Base-by-base conservation (phyloP, 768 basidiomycete species). In the Russula ochroleuca region DNA sequence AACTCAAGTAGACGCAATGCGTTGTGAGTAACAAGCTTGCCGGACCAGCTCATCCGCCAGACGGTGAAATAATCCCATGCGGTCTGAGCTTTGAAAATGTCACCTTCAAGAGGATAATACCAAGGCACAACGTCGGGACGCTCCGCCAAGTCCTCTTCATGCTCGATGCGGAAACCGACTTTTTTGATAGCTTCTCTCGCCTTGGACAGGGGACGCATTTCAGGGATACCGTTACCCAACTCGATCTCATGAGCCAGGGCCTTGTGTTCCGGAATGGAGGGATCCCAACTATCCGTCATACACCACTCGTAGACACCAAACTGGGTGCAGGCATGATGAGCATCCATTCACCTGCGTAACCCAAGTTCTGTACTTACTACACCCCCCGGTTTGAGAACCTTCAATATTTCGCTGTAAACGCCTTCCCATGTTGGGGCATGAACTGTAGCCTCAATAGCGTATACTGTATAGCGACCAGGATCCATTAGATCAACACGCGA, bases 301-400 rank as follows among this genome's bases (percentile, higher is more conserved):
- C 86, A 88, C 96, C 96, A 99, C 74, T 98, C 97, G 76, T 98
- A 99, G 41, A 98, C 90, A 72, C 95, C 96, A 75, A 97, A 97
- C 90, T 95, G 65, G 1, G 28, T 28, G 28, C n/a, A 28, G 45
- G 28, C 1, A 25, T 8, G 19, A 37, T 64, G 10, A 56, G 43
- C 49, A 68, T 65, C 1, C 53, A n/a, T 56, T 25, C 28, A 45
- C 23, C 25, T 51, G 5, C 53, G 5, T 5, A 5, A 5, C 7
- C 57, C 31, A 17, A 5, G 40, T 17, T 21, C 5, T 52, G 61
- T 33, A 83, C 91, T 73, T 72, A 95, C 94, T 23, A 90, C 79
- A 67, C 96, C 96, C 78, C 95, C 96, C 0, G 96, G 96, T 79
- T 98, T 98, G 70, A 98, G 81, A 33, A 97, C 90, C 77, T 89